These are phyloP conservation scores for Nematocida sp. DNA, from an alignment of 371 early-diverging fungal genomes.

Conservation along the genomic window DNA sequence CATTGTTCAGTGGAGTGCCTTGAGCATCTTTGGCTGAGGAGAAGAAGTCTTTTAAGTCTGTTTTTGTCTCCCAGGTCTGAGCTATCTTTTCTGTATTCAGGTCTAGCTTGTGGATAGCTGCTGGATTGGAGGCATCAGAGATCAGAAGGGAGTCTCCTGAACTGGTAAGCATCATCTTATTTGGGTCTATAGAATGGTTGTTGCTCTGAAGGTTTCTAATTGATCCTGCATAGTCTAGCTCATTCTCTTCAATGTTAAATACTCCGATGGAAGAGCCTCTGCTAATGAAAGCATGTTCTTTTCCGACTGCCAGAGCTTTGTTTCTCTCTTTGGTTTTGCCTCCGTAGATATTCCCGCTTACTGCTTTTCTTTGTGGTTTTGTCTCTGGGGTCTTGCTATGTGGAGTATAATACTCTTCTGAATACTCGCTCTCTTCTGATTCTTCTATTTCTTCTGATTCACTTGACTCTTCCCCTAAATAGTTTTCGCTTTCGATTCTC, in stretches of 20 bases:
- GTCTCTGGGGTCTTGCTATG: neutral
- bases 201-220: constrained; percentile 53
- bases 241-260: constrained; percentile 55
- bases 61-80: constrained; percentile 73
- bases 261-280: constrained; percentile 63
- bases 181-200: constrained; percentile 32
- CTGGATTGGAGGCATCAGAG: constrained; percentile 64
- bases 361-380: constrained; percentile 52
- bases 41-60: constrained; percentile 69
- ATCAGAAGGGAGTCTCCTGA: constrained; percentile 52
- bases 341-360: constrained; percentile 35
- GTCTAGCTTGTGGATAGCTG: constrained; percentile 76
- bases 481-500: constrained; percentile 55
- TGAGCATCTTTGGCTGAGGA: constrained; percentile 68
- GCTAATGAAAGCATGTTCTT: constrained; percentile 62
- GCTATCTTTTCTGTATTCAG: constrained; percentile 78
- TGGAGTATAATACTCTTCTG: neutral
- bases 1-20: constrained; percentile 64
- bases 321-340: constrained; percentile 54
- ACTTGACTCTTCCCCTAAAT: constrained; percentile 49
- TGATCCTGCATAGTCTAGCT: constrained; percentile 60
- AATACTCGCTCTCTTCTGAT: constrained; percentile 12
- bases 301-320: constrained; percentile 54
- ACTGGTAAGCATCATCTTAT: constrained; percentile 60
- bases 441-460: constrained; percentile 40